Base-by-base conservation (phyloP, 2,329 filamentous ascomycete genomes). In the Talaromyces amestolkiae region DNA sequence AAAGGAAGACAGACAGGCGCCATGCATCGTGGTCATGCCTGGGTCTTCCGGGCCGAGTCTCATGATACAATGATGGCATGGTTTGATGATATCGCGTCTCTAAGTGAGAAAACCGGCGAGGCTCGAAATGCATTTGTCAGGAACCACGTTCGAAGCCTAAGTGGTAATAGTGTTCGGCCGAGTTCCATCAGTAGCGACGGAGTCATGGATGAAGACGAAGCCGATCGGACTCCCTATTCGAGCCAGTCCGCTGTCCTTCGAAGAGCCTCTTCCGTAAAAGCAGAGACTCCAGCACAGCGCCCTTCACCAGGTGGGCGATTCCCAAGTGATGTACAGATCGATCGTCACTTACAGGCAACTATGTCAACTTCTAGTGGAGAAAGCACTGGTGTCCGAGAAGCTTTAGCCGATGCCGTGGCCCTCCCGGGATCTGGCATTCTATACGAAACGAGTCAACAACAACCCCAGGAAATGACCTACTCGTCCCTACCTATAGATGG, bases 11-110 rank as follows among this genome's bases (percentile, higher is more conserved):
- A 98, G 79, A 95, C 93, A 4, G 94, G 95, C 61, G 83, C 90
- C 3, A 92, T 98, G 88, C 95, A 98, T 78, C 91, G 93, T 68
- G 87, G 87, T 39, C 87, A 89, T 73, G 86, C 86, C 45, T 89
- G 87, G 87, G 86, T 89, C 10, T 89, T 89, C 79, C 83, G 87
- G 63, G 87, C 87, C 24, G 87, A 89, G 73, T 85, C 85, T 2
- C 83, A 96, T 77, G 94, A 98, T 71, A 97, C 93, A 15, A 97
- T 98, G 94, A 88, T 96, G 82, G 92, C 93, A 54, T 99, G 95
- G 88, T 98, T 93, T 76, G 90, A 95, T 63, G 94, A 97, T 73
- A 94, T 99, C 76, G 93, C 94, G 77, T 88, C 86, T 49, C 82
- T 99, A 68, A 97, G 92, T 5, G 93, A 96, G 76, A 93, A 91